Conservation (phyloP, 139 green algal species). For the Dunaliella primolecta region DNA sequence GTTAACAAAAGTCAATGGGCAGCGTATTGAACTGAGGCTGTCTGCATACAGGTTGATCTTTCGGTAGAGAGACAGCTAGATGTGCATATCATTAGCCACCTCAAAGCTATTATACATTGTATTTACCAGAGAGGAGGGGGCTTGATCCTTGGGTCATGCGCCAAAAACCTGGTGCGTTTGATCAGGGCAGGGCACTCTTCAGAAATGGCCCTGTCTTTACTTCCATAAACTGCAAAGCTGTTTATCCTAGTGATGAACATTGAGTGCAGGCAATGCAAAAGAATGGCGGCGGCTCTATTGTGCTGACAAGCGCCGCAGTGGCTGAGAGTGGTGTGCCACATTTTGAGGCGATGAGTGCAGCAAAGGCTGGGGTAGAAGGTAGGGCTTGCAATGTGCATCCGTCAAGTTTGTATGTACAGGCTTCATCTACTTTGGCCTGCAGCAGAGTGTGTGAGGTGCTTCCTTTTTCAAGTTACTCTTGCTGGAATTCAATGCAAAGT, state of each 20-base stretch:
- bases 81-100: too few species aligned
- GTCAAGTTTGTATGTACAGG: too few species aligned
- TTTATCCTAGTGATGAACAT: not conserved
- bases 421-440: too few species aligned
- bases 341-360: conserved; percentile 3
- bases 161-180: not conserved
- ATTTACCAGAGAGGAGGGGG: too few species aligned
- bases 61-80: too few species aligned
- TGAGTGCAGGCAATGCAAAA: not conserved
- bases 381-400: too few species aligned
- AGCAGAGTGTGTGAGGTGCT: too few species aligned
- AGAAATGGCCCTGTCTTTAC: not conserved
- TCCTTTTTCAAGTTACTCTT: too few species aligned
- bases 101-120: too few species aligned
- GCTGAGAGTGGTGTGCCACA: not conserved
- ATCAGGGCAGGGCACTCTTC: not conserved
- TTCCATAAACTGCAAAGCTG: not conserved
- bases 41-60: too few species aligned
- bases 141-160: too few species aligned
- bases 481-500: too few species aligned
- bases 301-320: conserved; percentile 7
- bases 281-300: conserved; percentile 5
- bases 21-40: not conserved
- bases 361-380: conserved; percentile 7
- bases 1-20: not conserved